A percentile compares a stretch with the other conserved stretches of the same genome.
These are phyloP conservation scores for Malus orientalis DNA, from an alignment of 306 rosid species.

Conservation along the genomic window DNA sequence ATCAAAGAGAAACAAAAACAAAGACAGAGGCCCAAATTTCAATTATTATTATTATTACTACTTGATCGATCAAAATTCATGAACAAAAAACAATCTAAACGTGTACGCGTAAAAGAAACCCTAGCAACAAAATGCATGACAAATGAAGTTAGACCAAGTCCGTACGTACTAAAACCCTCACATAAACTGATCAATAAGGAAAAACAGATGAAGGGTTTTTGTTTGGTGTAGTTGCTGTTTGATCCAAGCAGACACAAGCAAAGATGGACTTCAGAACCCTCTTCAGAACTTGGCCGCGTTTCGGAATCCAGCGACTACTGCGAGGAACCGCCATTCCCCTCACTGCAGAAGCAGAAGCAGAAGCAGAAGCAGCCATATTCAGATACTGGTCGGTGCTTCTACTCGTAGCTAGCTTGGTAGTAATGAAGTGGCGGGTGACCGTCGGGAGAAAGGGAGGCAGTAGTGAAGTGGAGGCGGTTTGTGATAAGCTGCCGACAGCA, in stretches of 20 bases:
- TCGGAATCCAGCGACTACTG: constrained; percentile 17
- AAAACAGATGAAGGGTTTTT: not conserved
- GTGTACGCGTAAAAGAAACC: not conserved
- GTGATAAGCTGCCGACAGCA: not conserved
- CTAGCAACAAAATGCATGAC: too few species aligned
- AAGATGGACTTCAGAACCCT: constrained; percentile 5
- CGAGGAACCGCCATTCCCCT: not conserved
- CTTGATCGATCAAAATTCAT: too few species aligned
- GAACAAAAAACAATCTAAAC: not conserved
- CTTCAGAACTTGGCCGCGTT: constrained; percentile 15
- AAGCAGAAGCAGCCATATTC: not conserved
- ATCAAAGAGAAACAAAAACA: not conserved
- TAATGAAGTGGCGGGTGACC: not conserved
- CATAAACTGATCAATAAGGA: not conserved
- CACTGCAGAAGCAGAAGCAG: not conserved
- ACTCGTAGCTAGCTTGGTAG: not conserved
- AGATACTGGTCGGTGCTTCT: not conserved
- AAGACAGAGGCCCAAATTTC: not conserved
- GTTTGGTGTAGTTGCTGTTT: not conserved
- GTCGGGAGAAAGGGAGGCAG: not conserved
- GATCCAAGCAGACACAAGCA: not conserved
- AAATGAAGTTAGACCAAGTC: not conserved
- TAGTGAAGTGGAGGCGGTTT: not conserved
- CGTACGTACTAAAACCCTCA: not conserved
- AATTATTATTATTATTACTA: too few species aligned